Evolutionary conservation across 305 asterid species (phyloP), one percentile per base, ranked within the genome.

Genomic region (Solanum hybrid): DNA sequence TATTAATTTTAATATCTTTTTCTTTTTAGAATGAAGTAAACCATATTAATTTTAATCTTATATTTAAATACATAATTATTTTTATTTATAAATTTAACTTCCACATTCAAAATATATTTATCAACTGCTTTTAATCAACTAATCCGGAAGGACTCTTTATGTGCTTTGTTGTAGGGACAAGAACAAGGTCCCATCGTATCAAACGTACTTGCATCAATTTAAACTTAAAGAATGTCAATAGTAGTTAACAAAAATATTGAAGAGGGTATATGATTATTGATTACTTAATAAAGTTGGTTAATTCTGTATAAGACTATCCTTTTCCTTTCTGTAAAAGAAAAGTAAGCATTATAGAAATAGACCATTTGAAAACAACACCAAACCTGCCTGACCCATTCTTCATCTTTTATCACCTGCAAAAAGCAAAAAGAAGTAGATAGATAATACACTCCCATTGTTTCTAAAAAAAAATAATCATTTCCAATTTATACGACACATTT

Each of bases 271-370:
- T 78, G 51, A 22, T 35, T 22, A 78, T 36, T 78, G 85, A 11
- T 78, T 78, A 78, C 18, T 35, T 10, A 42, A 82, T 84, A 18
- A 84, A 84, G 74, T 84, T 46, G 75, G 22, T 29, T 51, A 84
- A 46, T 12, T 84, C 40, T 46, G 6, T 29, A 20, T 57, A 51
- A 51, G 73, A 84, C 29, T 46, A 51, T 84, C 31, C 42, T 46
- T 84, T 84, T 18, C 87, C 87, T 83, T 84, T 29, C 87, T 84
- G 87, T 51, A 84, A 84, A 84, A 84, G 87, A 84, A 51, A 51
- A 51, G 74, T 42, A 83, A 46, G 75, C 87, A 29, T 51, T 83
- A 83, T 28, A 83, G 20, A 83, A 83, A 83, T 83, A 31, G 74
- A 51, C 22, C 42, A 31, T 51, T 14, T 84, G 87, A 84, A 46